Evolutionary conservation across 345 rosid species (phyloP).

Genomic region (Erucastrum elatum): DNA sequence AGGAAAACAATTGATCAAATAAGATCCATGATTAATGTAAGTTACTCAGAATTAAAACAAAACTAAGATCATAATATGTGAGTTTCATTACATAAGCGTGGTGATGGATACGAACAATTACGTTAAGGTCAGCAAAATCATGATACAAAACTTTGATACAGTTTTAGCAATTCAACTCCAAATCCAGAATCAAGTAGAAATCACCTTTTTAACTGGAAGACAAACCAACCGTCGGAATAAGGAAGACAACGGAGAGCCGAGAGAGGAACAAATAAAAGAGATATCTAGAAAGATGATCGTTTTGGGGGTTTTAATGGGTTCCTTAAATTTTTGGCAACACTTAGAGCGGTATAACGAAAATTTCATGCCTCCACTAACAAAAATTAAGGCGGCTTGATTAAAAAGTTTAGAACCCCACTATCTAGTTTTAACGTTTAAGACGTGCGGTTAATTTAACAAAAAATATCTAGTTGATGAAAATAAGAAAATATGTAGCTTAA

Average conservation of each 20-base stretch:
- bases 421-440: neutral
- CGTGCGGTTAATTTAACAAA: neutral
- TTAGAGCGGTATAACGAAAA: neutral
- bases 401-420: neutral
- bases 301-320: neutral
- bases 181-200: neutral
- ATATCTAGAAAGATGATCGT: too few relatives aligned
- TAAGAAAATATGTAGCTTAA: neutral
- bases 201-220: neutral
- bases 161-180: neutral
- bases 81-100: too few relatives aligned
- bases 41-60: too few relatives aligned
- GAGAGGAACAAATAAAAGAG: neutral
- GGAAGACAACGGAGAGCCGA: neutral
- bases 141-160: neutral
- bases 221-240: neutral
- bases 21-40: too few relatives aligned
- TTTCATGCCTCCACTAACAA: neutral
- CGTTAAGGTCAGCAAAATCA: neutral
- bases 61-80: too few relatives aligned
- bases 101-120: neutral
- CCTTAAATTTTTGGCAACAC: neutral
- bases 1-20: too few relatives aligned
- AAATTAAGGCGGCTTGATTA: neutral
- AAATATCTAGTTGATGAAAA: neutral